A percentile compares a stretch with the other conserved stretches of the same genome.
phyloP scores from a whole-genome alignment of 2,329 filamentous ascomycete species.

The Neofusicoccum parvum region DNA sequence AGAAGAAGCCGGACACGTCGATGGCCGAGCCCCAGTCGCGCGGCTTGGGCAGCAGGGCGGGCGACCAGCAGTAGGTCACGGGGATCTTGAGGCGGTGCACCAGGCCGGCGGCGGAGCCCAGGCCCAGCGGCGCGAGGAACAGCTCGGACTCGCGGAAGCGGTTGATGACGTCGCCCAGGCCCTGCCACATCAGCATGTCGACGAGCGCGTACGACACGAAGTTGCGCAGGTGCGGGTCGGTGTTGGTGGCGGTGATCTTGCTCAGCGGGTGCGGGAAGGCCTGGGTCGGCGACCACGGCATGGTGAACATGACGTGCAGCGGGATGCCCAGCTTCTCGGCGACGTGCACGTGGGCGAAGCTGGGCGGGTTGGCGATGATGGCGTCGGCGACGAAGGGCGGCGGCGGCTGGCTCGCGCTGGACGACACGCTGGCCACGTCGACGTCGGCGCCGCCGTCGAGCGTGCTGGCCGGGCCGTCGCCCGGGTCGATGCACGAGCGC shows the following conservation, averaged over 20 bases:
- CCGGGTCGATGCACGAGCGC: slow-evolving; percentile 74
- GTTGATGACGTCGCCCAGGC: slow-evolving; percentile 75
- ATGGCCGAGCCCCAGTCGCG: slow-evolving; percentile 69
- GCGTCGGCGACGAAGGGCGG: slow-evolving; percentile 81
- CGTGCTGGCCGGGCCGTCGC: slow-evolving; percentile 54
- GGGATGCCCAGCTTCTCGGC: slow-evolving; percentile 75
- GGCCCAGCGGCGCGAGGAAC: slow-evolving; percentile 72
- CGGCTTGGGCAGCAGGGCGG: slow-evolving; percentile 66
- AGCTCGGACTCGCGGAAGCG: slow-evolving; percentile 70
- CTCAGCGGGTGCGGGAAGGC: slow-evolving; percentile 77
- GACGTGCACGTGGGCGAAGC: slow-evolving; percentile 74
- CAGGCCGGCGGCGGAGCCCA: slow-evolving; percentile 74
- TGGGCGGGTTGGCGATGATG: slow-evolving; percentile 78
- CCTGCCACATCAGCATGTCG: slow-evolving; percentile 72
- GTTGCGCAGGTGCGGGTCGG: slow-evolving; percentile 73
- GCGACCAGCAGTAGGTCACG: slow-evolving; percentile 67
- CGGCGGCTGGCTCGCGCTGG: slow-evolving; percentile 25
- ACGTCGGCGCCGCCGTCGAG: slow-evolving; percentile 53
- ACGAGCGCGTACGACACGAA: slow-evolving; percentile 80
- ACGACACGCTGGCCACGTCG: slow-evolving; percentile 48
- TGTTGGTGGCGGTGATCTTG: slow-evolving; percentile 71
- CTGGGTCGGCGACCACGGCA: slow-evolving; percentile 75
- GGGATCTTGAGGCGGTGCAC: slow-evolving; percentile 74
- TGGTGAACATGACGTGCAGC: slow-evolving; percentile 87
- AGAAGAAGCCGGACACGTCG: slow-evolving; percentile 77